A percentile compares a stretch with the other conserved stretches of the same genome.
Evolutionary conservation across 305 asterid genomes (phyloP).

Genomic region (Solanum hybrid): DNA sequence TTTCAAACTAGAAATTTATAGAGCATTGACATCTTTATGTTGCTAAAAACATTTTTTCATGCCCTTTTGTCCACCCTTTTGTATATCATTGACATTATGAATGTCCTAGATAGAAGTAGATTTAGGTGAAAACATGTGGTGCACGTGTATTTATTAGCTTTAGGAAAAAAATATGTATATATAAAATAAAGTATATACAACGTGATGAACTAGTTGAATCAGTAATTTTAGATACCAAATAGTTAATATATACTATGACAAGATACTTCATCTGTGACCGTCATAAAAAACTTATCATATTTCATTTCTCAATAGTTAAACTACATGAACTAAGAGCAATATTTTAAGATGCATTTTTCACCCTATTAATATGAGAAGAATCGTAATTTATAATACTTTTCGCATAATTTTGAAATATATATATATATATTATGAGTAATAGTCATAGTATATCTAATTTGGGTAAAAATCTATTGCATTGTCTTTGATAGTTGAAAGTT

Average conservation of each 20-base stretch:
- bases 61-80: background rate
- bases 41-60: background rate
- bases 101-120: background rate
- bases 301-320: background rate
- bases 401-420: background rate
- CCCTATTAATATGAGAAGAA: background rate
- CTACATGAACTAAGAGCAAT: background rate
- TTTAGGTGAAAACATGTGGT: rapidly evolving
- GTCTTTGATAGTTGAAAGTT: background rate
- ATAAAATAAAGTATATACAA: rapidly evolving
- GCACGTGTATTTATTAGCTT: background rate
- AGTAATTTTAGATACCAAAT: background rate
- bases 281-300: background rate
- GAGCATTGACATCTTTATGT: background rate
- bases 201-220: background rate
- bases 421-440: too few species aligned
- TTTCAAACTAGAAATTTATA: background rate
- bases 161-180: background rate
- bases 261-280: rapidly evolving
- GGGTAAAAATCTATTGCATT: background rate
- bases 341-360: background rate
- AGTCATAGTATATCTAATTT: background rate
- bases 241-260: background rate
- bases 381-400: background rate
- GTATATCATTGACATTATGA: background rate